phyloP scores from a whole-genome alignment of 2,329 filamentous ascomycete genomes.

The Didymella glomerata region DNA sequence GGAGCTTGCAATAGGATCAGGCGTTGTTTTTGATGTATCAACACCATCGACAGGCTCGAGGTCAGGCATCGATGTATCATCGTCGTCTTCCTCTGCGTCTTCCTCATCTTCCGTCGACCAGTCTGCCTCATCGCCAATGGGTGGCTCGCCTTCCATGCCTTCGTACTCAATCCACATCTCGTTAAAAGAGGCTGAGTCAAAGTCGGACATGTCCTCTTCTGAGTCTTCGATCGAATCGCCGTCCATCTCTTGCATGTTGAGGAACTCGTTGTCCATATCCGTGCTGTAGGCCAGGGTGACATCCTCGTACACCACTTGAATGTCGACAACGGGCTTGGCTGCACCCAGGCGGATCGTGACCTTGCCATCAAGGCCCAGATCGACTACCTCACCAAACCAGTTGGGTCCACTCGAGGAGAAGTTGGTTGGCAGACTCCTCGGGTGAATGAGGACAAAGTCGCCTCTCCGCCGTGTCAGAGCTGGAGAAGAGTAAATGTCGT shows the following conservation, averaged over 20 bases:
- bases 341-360: slow-evolving; percentile 64
- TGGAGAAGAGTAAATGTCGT: slow-evolving; percentile 64
- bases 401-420: slow-evolving; percentile 41
- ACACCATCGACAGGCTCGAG: slow-evolving; percentile 27
- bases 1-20: slow-evolving; percentile 36
- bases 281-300: slow-evolving; percentile 59
- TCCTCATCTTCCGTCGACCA: slow-evolving; percentile 51
- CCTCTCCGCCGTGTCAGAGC: slow-evolving; percentile 59
- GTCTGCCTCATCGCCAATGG: slow-evolving; percentile 45
- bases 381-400: slow-evolving; percentile 67
- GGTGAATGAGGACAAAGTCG: slow-evolving; percentile 63
- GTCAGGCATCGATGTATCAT: slow-evolving; percentile 44
- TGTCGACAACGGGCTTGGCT: slow-evolving; percentile 58
- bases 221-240: slow-evolving; percentile 44
- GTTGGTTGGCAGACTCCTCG: slow-evolving; percentile 25
- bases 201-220: slow-evolving; percentile 44
- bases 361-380: slow-evolving; percentile 62
- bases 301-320: slow-evolving; percentile 59
- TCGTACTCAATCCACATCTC: slow-evolving; percentile 53
- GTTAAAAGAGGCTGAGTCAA: slow-evolving; percentile 46
- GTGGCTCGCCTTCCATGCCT: slow-evolving; percentile 45
- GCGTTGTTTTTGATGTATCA: slow-evolving; percentile 49
- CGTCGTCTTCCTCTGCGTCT: slow-evolving; percentile 45
- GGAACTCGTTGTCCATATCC: slow-evolving; percentile 50
- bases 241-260: slow-evolving; percentile 37